A percentile compares a stretch with the other conserved stretches of the same genome.
phyloP scores from a whole-genome alignment of 2,329 filamentous ascomycete species.

The Diaporthe sp. region DNA sequence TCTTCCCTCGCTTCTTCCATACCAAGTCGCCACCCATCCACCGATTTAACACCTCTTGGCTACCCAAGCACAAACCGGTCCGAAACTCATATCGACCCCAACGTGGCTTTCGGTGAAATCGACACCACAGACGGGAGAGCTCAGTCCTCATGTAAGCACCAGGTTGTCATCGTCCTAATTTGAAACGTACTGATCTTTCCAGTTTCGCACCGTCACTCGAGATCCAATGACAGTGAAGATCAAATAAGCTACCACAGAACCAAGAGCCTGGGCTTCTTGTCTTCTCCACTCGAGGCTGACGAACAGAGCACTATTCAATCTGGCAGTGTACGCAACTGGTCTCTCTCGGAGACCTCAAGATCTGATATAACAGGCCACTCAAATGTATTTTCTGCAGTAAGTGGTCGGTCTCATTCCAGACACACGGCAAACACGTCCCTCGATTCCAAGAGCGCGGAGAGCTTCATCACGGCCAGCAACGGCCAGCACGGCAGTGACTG shows the following conservation, averaged over 20 bases:
- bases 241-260: conserved; percentile 46
- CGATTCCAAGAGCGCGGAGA: conserved; percentile 49
- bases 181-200: neutral
- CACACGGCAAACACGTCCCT: conserved; percentile 63
- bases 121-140: conserved; percentile 3
- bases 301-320: conserved; percentile 54
- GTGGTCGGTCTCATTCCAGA: conserved; percentile 55
- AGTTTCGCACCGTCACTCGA: conserved; percentile 30
- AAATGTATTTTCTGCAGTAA: conserved; percentile 49
- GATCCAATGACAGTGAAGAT: conserved; percentile 35
- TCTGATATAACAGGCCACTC: conserved; percentile 57
- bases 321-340: conserved; percentile 57
- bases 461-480: conserved; percentile 41
- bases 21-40: conserved; percentile 29
- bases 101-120: neutral
- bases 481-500: conserved; percentile 35
- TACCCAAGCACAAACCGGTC: conserved; percentile 12
- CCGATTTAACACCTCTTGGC: conserved; percentile 36
- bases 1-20: conserved; percentile 39
- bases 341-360: conserved; percentile 58
- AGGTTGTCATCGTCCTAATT: neutral
- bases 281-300: conserved; percentile 51
- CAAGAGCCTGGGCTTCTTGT: conserved; percentile 43
- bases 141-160: conserved; percentile 25
- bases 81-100: neutral